Percentiles rank a stretch among this genome's conserved stretches.
Evolutionary conservation across 106 monocot species (phyloP).

Genomic region (Iris macrosiphon): DNA sequence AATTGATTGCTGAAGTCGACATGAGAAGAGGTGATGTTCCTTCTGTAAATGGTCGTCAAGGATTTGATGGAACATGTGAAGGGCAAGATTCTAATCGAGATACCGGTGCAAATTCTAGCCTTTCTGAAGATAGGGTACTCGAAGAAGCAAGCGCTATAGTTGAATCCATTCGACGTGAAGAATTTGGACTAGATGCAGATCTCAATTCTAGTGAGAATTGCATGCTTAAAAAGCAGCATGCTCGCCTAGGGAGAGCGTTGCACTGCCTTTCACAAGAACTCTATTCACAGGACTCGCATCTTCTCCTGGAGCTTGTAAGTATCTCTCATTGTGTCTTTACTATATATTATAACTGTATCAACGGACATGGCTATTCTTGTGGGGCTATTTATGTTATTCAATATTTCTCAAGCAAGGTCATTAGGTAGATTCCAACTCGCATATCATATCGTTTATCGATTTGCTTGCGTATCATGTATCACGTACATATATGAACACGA

Average conservation of each 20-base stretch:
- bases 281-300: slow-evolving; percentile 99
- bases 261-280: slow-evolving; percentile 95
- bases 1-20: slow-evolving; percentile 5
- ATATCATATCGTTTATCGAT: too few relatives aligned
- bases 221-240: slow-evolving; percentile 92
- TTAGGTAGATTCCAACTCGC: too few relatives aligned
- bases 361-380: too few relatives aligned
- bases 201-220: slow-evolving; percentile 31
- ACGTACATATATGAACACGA: too few relatives aligned
- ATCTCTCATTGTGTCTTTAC: too few relatives aligned
- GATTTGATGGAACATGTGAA: slow-evolving; percentile 5
- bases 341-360: too few relatives aligned
- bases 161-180: slow-evolving; percentile 84
- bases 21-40: not conserved
- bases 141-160: slow-evolving; percentile 47
- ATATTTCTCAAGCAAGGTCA: too few relatives aligned
- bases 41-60: not conserved
- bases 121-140: slow-evolving; percentile 13
- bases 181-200: slow-evolving; percentile 80
- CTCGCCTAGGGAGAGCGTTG: slow-evolving; percentile 91
- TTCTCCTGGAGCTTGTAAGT: slow-evolving; percentile 95
- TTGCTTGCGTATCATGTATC: too few relatives aligned
- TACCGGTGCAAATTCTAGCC: not conserved
- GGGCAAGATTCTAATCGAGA: slow-evolving; percentile 8
- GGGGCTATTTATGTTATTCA: too few relatives aligned